A percentile compares a stretch with the other conserved stretches of the same genome.
phyloP scores from a whole-genome alignment of 495 filamentous ascomycete genomes.

The Neurospora tetraspora region DNA sequence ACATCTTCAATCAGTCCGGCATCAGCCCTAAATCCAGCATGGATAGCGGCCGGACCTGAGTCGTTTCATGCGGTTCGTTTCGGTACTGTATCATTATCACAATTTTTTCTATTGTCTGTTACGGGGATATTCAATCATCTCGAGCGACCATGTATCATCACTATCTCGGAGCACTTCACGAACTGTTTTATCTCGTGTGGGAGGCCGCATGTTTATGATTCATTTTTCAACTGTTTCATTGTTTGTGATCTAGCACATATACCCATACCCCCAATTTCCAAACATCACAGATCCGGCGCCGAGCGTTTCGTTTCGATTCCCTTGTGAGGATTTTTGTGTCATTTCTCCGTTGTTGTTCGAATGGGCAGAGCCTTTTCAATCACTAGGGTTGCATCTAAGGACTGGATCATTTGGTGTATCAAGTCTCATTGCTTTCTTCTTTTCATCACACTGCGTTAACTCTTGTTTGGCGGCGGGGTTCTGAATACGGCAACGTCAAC shows the following conservation, averaged over 20 bases:
- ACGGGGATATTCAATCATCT: slow-evolving; percentile 4
- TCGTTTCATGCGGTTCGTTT: neutral
- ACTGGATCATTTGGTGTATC: neutral
- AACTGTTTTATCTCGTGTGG: neutral
- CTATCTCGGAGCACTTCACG: neutral
- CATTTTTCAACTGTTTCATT: neutral
- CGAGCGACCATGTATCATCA: neutral
- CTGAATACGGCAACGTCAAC: neutral
- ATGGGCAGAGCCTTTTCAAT: neutral
- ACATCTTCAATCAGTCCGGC: slow-evolving; percentile 36
- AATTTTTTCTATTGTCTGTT: neutral
- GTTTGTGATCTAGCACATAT: neutral
- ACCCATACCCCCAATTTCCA: neutral
- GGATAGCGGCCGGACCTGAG: slow-evolving; percentile 22
- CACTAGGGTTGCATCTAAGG: neutral
- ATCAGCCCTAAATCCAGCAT: slow-evolving; percentile 37
- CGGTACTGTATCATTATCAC: slow-evolving; percentile 10
- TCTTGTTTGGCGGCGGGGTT: neutral
- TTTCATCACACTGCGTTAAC: neutral
- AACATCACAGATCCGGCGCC: neutral
- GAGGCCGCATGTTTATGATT: neutral
- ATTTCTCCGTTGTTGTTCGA: neutral
- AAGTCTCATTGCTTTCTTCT: neutral
- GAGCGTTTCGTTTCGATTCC: neutral
- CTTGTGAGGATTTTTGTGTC: neutral